A percentile compares a stretch with the other conserved stretches of the same genome.
Conservation (phyloP, 805 yeast species). For the Wickerhamomyces sydowiorum region DNA sequence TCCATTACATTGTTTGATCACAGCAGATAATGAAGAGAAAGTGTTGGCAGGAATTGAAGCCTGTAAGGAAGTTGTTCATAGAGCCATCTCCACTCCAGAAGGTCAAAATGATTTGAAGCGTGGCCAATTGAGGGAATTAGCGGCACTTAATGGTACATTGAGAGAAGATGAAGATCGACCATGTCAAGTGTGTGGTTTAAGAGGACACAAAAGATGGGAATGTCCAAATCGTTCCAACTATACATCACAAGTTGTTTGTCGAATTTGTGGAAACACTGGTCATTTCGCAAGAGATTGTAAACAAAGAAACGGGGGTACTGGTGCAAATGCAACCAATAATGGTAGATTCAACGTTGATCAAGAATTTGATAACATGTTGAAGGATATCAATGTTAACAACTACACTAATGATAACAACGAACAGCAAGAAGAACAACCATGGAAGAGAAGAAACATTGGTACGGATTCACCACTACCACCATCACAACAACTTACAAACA, state of each 20-base stretch:
- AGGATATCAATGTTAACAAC: constrained; percentile 33
- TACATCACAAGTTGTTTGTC: constrained; percentile 59
- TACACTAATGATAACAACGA: not conserved
- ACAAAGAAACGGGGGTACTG: constrained; percentile 9
- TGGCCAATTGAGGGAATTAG: constrained; percentile 86
- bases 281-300: constrained; percentile 87
- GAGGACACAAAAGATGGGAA: constrained; percentile 58
- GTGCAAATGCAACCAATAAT: constrained; percentile 1
- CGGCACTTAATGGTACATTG: constrained; percentile 89
- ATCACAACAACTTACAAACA: not conserved
- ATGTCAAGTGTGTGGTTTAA: constrained; percentile 60
- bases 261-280: constrained; percentile 75
- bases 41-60: constrained; percentile 69
- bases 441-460: constrained; percentile 9
- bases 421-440: constrained; percentile 3
- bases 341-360: constrained; percentile 29
- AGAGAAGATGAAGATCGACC: constrained; percentile 69
- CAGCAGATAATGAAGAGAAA: constrained; percentile 75
- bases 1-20: constrained; percentile 82
- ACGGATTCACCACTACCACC: constrained; percentile 5
- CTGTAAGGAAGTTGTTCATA: constrained; percentile 70
- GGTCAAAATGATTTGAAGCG: constrained; percentile 91
- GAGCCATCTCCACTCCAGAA: constrained; percentile 84
- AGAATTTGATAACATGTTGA: constrained; percentile 47
- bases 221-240: constrained; percentile 53